Conservation (phyloP, 2,329 filamentous ascomycete genomes). For the Geosmithia flava region DNA sequence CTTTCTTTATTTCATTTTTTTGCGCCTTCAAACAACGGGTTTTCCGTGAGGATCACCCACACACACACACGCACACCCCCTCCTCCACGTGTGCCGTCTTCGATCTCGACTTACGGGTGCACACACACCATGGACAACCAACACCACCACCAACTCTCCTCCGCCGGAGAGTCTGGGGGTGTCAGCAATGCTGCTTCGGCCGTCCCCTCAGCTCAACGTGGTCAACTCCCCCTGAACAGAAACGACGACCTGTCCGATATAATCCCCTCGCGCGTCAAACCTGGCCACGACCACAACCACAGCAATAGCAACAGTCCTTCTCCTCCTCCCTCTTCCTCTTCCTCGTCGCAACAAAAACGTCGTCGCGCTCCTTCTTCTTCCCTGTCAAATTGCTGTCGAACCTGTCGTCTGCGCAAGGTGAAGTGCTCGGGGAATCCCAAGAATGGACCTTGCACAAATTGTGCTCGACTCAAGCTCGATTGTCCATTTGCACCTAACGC, state of each 20-base stretch:
- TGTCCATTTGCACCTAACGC: constrained; percentile 18
- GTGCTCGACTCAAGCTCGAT: constrained; percentile 19
- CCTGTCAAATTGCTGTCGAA: constrained; percentile 20
- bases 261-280: background rate
- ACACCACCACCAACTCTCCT: too few relatives aligned
- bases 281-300: too few relatives aligned
- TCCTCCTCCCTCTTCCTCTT: background rate
- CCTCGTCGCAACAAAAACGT: constrained; percentile 13
- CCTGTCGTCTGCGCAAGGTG: constrained; percentile 26
- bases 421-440: constrained; percentile 25
- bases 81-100: too few relatives aligned
- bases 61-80: too few relatives aligned
- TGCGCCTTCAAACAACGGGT: too few relatives aligned
- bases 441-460: constrained; percentile 21
- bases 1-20: too few relatives aligned
- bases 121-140: too few relatives aligned
- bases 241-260: background rate
- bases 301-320: background rate
- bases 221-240: background rate
- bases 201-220: background rate
- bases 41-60: too few relatives aligned
- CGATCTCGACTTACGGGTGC: too few relatives aligned
- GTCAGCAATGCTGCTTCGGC: background rate
- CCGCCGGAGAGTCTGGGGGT: too few relatives aligned
- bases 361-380: constrained; percentile 15